Evolutionary conservation across 2,329 filamentous ascomycete genomes (phyloP).

Genomic region (Aspergillus sp.): DNA sequence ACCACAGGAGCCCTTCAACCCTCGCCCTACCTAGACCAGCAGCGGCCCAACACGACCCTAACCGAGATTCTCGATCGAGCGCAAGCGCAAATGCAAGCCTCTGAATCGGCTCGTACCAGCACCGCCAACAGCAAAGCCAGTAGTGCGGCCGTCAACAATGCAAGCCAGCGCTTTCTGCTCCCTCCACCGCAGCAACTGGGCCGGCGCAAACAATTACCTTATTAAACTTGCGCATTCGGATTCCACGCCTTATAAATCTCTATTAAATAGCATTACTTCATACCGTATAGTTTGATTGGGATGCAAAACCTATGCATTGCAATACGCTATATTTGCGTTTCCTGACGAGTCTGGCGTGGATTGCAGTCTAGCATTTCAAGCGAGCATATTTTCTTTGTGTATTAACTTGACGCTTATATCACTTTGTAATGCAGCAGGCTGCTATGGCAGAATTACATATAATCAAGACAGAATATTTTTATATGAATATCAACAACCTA

Average conservation of each 20-base stretch:
- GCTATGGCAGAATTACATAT: not conserved
- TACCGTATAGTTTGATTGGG: not conserved
- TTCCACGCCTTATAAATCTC: too few relatives aligned
- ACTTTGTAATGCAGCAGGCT: not conserved
- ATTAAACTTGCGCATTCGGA: not conserved
- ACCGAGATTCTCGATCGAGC: constrained; percentile 10
- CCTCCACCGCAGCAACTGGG: constrained; percentile 1
- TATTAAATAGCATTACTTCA: not conserved
- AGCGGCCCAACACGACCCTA: constrained; percentile 36
- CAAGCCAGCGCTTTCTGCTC: constrained; percentile 4
- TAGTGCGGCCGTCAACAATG: not conserved
- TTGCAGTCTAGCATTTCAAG: not conserved
- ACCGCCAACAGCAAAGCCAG: not conserved
- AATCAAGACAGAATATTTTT: not conserved
- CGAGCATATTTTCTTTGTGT: too few relatives aligned
- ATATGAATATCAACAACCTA: not conserved
- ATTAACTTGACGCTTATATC: too few relatives aligned
- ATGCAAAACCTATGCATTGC: not conserved
- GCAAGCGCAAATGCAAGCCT: not conserved
- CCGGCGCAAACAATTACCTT: not conserved
- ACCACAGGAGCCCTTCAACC: constrained; percentile 27
- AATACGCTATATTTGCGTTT: not conserved
- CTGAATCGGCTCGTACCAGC: not conserved
- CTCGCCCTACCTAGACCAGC: constrained; percentile 23
- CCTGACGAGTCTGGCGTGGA: not conserved